Percentiles rank a stretch among this genome's conserved stretches.
Evolutionary conservation across 2,329 filamentous ascomycete genomes (phyloP).

Genomic region (Botrytis sinoallii): DNA sequence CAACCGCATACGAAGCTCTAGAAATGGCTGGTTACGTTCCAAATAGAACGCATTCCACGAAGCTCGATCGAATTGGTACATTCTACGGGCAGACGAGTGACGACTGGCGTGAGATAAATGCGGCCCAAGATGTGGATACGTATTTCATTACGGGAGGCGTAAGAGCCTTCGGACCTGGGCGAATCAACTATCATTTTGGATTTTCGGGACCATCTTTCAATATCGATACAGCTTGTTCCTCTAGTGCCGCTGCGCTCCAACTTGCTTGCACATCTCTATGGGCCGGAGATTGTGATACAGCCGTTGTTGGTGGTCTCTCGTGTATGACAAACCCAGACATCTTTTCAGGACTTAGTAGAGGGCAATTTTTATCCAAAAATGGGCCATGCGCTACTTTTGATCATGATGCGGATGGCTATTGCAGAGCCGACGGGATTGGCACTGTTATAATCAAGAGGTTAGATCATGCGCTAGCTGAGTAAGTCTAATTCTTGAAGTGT

Average conservation of each 20-base stretch:
- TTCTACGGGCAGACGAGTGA: constrained; percentile 38
- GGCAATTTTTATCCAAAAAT: constrained; percentile 37
- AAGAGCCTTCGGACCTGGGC: constrained; percentile 37
- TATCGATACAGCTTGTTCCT: constrained; percentile 44
- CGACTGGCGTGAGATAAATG: constrained; percentile 37
- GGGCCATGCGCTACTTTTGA: constrained; percentile 51
- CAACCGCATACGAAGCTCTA: constrained; percentile 76
- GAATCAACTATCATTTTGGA: constrained; percentile 44
- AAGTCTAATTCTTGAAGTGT: background rate
- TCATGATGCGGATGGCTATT: constrained; percentile 51
- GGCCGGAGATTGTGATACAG: constrained; percentile 36
- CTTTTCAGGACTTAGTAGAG: constrained; percentile 35
- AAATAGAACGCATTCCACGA: constrained; percentile 35
- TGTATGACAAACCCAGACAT: constrained; percentile 36
- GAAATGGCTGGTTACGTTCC: constrained; percentile 75
- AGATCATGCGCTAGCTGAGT: constrained; percentile 44
- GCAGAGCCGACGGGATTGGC: constrained; percentile 49
- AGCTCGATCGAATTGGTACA: constrained; percentile 44
- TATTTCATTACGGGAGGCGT: constrained; percentile 37
- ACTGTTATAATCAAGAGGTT: constrained; percentile 50
- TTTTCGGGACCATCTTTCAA: constrained; percentile 43
- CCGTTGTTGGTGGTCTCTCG: constrained; percentile 35
- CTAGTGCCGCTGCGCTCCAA: constrained; percentile 40
- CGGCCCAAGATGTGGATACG: constrained; percentile 36
- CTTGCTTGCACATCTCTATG: constrained; percentile 35